phyloP scores from a whole-genome alignment of 2,329 filamentous ascomycete species.

The Cordyceps cateniannulata region DNA sequence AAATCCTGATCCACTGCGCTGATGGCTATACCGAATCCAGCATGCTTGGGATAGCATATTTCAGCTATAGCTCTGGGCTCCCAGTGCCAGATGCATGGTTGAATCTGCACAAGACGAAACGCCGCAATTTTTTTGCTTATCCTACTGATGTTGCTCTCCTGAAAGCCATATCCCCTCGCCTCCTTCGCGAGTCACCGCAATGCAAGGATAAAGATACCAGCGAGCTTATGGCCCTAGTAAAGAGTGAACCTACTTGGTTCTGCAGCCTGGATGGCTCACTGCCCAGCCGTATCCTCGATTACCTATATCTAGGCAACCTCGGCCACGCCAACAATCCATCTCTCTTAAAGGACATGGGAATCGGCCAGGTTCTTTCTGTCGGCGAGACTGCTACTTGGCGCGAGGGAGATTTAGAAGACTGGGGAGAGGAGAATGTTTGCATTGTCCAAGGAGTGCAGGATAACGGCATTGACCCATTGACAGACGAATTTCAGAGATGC shows the following conservation, averaged over 20 bases:
- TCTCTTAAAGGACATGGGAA: conserved; percentile 71
- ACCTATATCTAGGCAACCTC: conserved; percentile 94
- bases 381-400: conserved; percentile 83
- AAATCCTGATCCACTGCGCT: conserved; percentile 83
- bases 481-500: conserved; percentile 76
- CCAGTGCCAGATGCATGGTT: conserved; percentile 84
- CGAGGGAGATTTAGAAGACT: conserved; percentile 60
- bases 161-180: conserved; percentile 65
- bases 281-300: conserved; percentile 80
- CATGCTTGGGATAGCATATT: conserved; percentile 82
- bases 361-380: conserved; percentile 82
- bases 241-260: conserved; percentile 71
- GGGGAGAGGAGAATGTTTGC: conserved; percentile 74
- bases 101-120: conserved; percentile 68
- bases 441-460: conserved; percentile 85
- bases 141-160: conserved; percentile 81
- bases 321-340: conserved; percentile 91
- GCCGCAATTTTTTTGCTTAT: conserved; percentile 94
- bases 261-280: conserved; percentile 80
- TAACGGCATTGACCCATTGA: conserved; percentile 91
- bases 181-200: conserved; percentile 65
- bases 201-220: conserved; percentile 41
- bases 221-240: conserved; percentile 46
- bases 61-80: conserved; percentile 80
- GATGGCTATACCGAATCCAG: conserved; percentile 96